Evolutionary conservation across 371 early-diverging fungal species (phyloP), one percentile per base, ranked within the genome.

Genomic region (Lichtheimia ornata): DNA sequence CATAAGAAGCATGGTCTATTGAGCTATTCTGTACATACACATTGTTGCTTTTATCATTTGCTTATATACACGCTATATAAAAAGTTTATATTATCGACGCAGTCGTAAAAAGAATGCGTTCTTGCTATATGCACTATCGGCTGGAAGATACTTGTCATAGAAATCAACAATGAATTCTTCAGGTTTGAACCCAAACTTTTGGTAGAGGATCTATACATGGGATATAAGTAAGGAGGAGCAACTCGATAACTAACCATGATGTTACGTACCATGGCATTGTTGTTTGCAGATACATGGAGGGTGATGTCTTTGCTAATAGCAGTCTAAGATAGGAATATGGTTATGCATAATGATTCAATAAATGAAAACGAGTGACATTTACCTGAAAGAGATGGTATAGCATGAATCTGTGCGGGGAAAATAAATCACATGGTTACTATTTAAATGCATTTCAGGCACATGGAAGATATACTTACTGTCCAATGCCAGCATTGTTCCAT

Each of bases 131-230:
- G 68, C 55, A 64, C 92, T 92, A 20, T 90, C 84, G 5, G 81
- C 65, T 0, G 96, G 92, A n/a, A 94, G 71, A 68, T 96, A 97
- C 69, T 93, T 87, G 72, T 92, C 90, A 75, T 97, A 97, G 70
- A 97, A 97, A 55, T 88, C 86, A 22, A 95, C 88, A 56, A 93
- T 82, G 65, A 93, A 97, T 62, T 91, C 88, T 62, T 97, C 97
- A 1, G 95, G 92, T 69, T 97, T 97, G 74, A 97, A 97, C 0
- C 97, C 96, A 74, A 97, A 91, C 64, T 87, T 89, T 71, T 97
- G 96, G 72, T 97, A 97, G 56, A 97, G 79, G 49, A 94, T 83
- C 92, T 90, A 64, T 1, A 3, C 27, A 30, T 54, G 25, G 1
- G 17, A 12, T 1, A n/a, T 5, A 9, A 17, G 54, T 25, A 18